Evolutionary conservation across 208 protist genomes (phyloP), one percentile per base, ranked within the genome.

Genomic region (Trypanosoma boissoni): DNA sequence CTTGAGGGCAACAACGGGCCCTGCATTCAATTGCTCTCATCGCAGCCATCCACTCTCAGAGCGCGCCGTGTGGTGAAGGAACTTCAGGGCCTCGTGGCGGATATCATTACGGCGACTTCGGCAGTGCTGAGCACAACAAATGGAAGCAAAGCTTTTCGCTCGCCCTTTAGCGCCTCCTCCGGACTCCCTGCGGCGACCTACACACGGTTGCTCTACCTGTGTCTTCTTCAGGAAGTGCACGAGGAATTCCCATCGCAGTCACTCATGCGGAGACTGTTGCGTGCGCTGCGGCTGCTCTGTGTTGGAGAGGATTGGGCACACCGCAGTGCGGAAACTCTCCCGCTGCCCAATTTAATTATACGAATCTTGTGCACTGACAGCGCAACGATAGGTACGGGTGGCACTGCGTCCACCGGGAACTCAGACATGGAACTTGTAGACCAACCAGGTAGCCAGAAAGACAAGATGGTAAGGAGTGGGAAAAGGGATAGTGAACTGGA

Each of bases 181-280:
- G 53, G 51, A 32, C 48, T 54, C 3, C 74, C 74, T 53, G 72
- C 75, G 16, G 61, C 74, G 12, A 83, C 78, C 23, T 88, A 91
- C 55, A 75, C 79, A 27, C 74, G 78, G 3, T 63, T 88, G 21
- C 60, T 91, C 9, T 83, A 86, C 34, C 39, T 91, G 32, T 74
- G 80, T 26, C 64, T 83, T 37, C 72, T 91, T 16, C 72, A 88
- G 61, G 76, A 63, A 27, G 72, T 83, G 37, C 29, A 46, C 6
- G 36, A 58, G 23, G 0, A n/a, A 3, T 34, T 2, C 26, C 48
- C 28, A 31, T 14, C 56, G 5, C 18, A 58, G 36, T 31, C 42
- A 51, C 81, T 81, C 65, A 72, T 81, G 24, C 74, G 65, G 32
- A 46, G 77, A 21, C 58, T 92, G 27, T 53, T 92, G 34, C 74